phyloP scores from a whole-genome alignment of 1,284 basidiomycete genomes.

The Coriolopsis trogii region DNA sequence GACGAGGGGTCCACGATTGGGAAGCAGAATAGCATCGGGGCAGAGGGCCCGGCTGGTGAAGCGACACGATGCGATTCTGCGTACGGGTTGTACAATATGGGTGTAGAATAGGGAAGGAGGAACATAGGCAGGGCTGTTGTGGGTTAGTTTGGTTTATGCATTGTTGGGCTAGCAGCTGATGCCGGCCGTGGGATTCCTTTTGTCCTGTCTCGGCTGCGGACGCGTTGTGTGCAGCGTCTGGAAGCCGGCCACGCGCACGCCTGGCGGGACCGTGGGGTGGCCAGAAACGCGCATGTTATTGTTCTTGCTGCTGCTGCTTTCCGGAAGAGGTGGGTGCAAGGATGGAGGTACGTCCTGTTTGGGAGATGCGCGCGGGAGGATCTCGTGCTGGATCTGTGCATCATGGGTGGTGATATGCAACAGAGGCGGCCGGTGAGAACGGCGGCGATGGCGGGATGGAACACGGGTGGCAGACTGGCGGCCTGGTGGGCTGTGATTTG shows the following conservation, averaged over 20 bases:
- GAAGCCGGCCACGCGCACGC: not conserved
- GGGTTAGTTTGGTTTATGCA: slow-evolving; percentile 15
- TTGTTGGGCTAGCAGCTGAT: slow-evolving; percentile 11
- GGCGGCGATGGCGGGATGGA: too few relatives aligned
- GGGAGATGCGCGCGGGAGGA: not conserved
- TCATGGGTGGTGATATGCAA: too few relatives aligned
- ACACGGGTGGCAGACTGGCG: too few relatives aligned
- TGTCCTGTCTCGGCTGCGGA: slow-evolving; percentile 12
- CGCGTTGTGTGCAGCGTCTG: slow-evolving; percentile 13
- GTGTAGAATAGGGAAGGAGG: too few relatives aligned
- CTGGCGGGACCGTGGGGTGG: not conserved
- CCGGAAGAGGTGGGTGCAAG: too few relatives aligned
- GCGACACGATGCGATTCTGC: too few relatives aligned
- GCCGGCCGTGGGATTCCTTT: slow-evolving; percentile 20
- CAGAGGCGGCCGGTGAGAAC: too few relatives aligned
- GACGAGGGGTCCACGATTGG: too few relatives aligned
- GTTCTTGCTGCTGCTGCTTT: not conserved
- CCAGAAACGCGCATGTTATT: not conserved
- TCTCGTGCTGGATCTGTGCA: not conserved
- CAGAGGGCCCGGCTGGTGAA: too few relatives aligned
- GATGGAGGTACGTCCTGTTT: not conserved
- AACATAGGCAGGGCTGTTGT: slow-evolving; percentile 19
- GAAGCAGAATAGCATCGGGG: too few relatives aligned
- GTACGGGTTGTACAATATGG: too few relatives aligned
- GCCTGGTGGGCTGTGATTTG: too few relatives aligned